Percentiles rank a stretch among this genome's conserved stretches.
These are phyloP conservation scores for Chlorencoelia australis DNA, from an alignment of 2,329 filamentous ascomycete genomes.

Conservation along the genomic window DNA sequence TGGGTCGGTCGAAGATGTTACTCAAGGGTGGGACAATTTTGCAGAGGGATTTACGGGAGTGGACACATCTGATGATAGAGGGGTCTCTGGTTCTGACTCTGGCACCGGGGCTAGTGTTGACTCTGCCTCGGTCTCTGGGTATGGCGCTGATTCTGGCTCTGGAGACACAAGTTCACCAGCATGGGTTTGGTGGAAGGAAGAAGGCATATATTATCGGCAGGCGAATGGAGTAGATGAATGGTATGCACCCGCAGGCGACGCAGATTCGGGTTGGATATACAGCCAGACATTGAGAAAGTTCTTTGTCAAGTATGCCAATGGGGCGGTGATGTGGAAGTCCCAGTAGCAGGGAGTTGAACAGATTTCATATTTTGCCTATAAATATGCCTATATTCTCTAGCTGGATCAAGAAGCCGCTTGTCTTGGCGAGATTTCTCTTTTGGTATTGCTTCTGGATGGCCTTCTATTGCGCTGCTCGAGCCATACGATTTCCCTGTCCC, in stretches of 20 bases:
- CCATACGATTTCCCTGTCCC: no score
- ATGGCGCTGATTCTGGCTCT: no score
- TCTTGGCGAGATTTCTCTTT: no score
- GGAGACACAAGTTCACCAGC: neutral
- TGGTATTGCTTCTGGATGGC: no score
- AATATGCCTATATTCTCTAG: no score
- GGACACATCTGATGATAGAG: neutral
- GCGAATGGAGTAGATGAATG: neutral
- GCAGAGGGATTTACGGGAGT: neutral
- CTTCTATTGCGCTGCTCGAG: no score
- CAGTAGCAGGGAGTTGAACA: no score
- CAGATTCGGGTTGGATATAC: neutral
- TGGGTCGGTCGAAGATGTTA: slow-evolving; percentile 1
- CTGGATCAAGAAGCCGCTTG: no score
- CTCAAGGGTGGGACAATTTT: slow-evolving; percentile 3
- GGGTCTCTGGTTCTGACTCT: no score
- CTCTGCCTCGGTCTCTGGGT: no score
- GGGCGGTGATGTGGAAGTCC: neutral
- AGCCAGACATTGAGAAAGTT: neutral
- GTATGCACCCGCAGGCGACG: neutral
- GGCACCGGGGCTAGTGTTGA: no score
- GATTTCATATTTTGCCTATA: no score
- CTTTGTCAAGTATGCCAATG: neutral
- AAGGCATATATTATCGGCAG: neutral
- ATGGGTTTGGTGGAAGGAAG: neutral